phyloP scores from a whole-genome alignment of 768 basidiomycete genomes.

The Dacryopinax primogenitus region DNA sequence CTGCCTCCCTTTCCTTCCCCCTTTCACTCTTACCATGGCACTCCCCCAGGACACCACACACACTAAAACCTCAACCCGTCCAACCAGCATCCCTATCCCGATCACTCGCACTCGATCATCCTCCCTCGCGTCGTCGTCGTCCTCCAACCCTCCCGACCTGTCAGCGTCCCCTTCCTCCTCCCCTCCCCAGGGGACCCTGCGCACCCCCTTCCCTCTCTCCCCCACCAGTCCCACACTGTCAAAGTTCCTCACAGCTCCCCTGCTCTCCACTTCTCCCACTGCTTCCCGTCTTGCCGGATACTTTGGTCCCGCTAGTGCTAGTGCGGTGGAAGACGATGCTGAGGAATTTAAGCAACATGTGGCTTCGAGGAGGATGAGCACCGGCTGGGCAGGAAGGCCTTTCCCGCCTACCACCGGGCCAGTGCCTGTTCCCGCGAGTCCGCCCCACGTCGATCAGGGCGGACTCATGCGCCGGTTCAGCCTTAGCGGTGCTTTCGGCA shows the following conservation, averaged over 20 bases:
- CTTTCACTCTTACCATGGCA: not conserved
- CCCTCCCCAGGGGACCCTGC: not conserved
- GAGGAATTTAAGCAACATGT: not conserved
- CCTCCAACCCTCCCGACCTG: not conserved
- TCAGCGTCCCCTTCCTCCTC: not conserved
- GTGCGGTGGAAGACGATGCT: not conserved
- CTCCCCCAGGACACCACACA: not conserved
- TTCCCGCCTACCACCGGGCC: not conserved
- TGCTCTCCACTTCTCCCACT: conserved; percentile 1
- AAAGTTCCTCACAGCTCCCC: not conserved
- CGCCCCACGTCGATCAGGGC: conserved; percentile 45
- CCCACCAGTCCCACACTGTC: not conserved
- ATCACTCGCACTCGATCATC: not conserved
- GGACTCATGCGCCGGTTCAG: conserved; percentile 66
- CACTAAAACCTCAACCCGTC: not conserved
- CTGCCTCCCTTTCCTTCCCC: not conserved
- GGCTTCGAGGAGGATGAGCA: conserved; percentile 3
- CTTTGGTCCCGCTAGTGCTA: not conserved
- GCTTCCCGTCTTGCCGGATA: conserved; percentile 3
- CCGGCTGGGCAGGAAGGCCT: not conserved
- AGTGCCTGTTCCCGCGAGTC: not conserved
- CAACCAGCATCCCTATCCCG: not conserved
- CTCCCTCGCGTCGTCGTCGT: not conserved
- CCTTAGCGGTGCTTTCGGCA: conserved; percentile 38
- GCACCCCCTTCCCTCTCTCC: not conserved